Conservation (phyloP, 2,329 filamentous ascomycete species). For the Teratosphaeria epicoccoides region DNA sequence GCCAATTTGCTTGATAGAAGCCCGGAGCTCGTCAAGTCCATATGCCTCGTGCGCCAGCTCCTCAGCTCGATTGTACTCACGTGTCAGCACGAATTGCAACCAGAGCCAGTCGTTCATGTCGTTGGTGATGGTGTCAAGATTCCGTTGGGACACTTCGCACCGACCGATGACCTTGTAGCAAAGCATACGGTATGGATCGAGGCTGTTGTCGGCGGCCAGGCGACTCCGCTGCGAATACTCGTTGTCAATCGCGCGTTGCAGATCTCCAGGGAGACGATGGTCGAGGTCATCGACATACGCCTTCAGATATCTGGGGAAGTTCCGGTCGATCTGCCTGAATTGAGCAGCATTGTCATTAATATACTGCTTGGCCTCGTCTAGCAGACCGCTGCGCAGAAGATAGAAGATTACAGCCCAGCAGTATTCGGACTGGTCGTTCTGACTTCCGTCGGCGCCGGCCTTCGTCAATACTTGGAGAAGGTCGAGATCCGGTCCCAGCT, state of each 20-base stretch:
- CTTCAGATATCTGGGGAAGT: constrained; percentile 78
- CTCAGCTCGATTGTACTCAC: constrained; percentile 51
- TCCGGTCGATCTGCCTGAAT: constrained; percentile 83
- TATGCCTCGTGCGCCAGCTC: constrained; percentile 54
- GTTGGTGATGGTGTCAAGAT: constrained; percentile 47
- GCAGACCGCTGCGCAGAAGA: constrained; percentile 72
- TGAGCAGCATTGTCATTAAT: constrained; percentile 67
- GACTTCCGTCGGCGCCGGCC: neutral
- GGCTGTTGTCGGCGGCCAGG: constrained; percentile 73
- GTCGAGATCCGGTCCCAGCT: constrained; percentile 67
- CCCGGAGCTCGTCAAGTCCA: constrained; percentile 58
- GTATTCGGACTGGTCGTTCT: constrained; percentile 52
- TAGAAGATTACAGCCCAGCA: constrained; percentile 94
- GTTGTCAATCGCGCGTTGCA: constrained; percentile 78
- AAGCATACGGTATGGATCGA: constrained; percentile 91
- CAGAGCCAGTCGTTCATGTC: constrained; percentile 58
- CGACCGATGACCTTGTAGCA: constrained; percentile 96
- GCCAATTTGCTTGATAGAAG: constrained; percentile 77
- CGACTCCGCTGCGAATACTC: constrained; percentile 80
- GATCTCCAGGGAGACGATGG: constrained; percentile 62
- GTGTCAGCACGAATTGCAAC: constrained; percentile 53
- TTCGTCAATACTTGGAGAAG: constrained; percentile 56
- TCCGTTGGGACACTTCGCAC: constrained; percentile 49
- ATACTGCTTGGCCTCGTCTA: constrained; percentile 76
- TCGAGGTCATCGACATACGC: constrained; percentile 70